These are phyloP conservation scores for Diaporthe nobilis DNA, from an alignment of 2,329 filamentous ascomycete genomes.

Conservation along the genomic window DNA sequence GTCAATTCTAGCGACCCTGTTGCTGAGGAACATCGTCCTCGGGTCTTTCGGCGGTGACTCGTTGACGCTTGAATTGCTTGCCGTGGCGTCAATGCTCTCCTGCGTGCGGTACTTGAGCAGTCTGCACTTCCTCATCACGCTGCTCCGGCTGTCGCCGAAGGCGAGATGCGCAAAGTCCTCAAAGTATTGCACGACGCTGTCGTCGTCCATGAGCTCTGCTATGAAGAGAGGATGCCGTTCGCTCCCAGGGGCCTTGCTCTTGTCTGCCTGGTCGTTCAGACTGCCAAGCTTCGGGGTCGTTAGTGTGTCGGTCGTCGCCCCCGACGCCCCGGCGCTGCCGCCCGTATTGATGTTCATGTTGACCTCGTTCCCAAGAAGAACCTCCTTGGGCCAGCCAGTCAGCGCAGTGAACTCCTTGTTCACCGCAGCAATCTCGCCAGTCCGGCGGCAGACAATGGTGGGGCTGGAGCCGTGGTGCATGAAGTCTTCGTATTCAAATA, in stretches of 20 bases:
- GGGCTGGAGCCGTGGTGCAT: constrained; percentile 90
- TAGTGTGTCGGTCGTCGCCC: constrained; percentile 58
- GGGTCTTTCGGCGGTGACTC: constrained; percentile 62
- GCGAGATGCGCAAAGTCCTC: constrained; percentile 94
- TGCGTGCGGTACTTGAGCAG: constrained; percentile 91
- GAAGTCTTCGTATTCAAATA: constrained; percentile 95
- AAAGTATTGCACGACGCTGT: constrained; percentile 94
- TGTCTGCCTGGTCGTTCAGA: constrained; percentile 55
- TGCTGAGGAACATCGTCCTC: constrained; percentile 67
- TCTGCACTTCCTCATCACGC: constrained; percentile 86
- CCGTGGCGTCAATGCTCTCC: constrained; percentile 62
- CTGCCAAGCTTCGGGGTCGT: constrained; percentile 67
- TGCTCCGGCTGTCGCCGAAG: constrained; percentile 90
- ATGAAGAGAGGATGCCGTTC: constrained; percentile 86
- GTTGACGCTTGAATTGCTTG: constrained; percentile 47
- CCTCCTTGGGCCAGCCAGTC: constrained; percentile 93
- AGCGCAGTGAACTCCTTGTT: constrained; percentile 98
- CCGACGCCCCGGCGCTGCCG: constrained; percentile 57
- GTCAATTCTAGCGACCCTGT: constrained; percentile 73
- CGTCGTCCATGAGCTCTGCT: constrained; percentile 92
- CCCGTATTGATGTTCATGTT: constrained; percentile 90
- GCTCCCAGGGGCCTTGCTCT: constrained; percentile 57
- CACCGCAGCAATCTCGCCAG: constrained; percentile 93
- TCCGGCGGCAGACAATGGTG: constrained; percentile 90
- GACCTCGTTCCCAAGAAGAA: constrained; percentile 87